Evolutionary conservation across 2,329 filamentous ascomycete genomes (phyloP).

Genomic region (Colletotrichum somersetense): DNA sequence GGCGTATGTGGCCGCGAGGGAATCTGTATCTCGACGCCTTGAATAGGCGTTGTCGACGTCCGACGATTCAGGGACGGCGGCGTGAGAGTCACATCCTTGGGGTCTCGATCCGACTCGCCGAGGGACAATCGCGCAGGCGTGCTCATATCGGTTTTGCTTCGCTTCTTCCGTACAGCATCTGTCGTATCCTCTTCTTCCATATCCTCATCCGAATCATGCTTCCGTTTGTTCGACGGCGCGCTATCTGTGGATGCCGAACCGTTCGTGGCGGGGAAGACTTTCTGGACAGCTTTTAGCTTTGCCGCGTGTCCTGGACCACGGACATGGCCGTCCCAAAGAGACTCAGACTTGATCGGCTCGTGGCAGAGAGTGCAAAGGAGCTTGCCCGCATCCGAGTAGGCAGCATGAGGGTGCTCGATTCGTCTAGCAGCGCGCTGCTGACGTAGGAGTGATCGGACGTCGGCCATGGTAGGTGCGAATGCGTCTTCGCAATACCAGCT

Average conservation of each 20-base stretch:
- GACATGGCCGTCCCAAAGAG: conserved; percentile 75
- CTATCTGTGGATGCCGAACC: conserved; percentile 23
- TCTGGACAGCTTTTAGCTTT: conserved; percentile 12
- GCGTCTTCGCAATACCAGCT: conserved; percentile 12
- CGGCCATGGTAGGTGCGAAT: conserved; percentile 69
- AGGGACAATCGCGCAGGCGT: conserved; percentile 39
- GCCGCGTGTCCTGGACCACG: conserved; percentile 58
- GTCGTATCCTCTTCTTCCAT: conserved; percentile 53
- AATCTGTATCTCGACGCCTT: conserved; percentile 72
- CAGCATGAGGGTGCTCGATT: conserved; percentile 76
- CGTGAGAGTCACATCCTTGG: conserved; percentile 46
- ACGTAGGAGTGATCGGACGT: conserved; percentile 83
- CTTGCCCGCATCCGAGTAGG: conserved; percentile 76
- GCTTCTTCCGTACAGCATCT: conserved; percentile 57
- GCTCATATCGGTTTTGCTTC: conserved; percentile 56
- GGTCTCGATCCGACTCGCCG: conserved; percentile 44
- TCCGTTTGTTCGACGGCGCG: conserved; percentile 46
- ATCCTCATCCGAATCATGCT: conserved; percentile 46
- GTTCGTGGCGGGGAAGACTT: conserved; percentile 30
- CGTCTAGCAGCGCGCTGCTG: conserved; percentile 81
- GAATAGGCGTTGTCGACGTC: conserved; percentile 64
- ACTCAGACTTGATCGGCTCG: conserved; percentile 73
- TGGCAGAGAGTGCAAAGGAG: conserved; percentile 77
- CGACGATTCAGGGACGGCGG: conserved; percentile 60
- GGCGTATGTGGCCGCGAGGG: conserved; percentile 74